A percentile compares a stretch with the other conserved stretches of the same genome.
Conservation (phyloP, 352 stramenopile genomes). For the Phytophthora tubulina region DNA sequence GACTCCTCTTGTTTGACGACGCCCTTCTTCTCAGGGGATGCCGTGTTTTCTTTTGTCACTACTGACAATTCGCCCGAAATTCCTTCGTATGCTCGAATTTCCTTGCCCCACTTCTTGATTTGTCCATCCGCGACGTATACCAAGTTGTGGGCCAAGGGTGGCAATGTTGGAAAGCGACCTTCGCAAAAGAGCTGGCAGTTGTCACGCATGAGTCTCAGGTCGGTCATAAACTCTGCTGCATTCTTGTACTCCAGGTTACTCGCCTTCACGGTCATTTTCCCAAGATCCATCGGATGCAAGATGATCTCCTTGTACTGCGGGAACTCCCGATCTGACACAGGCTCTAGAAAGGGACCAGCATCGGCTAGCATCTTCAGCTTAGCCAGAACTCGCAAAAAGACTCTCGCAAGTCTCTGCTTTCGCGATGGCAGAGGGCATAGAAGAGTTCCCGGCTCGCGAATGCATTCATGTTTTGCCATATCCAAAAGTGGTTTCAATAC, state of each 20-base stretch:
- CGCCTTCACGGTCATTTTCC: slow-evolving; percentile 63
- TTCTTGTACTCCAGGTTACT: slow-evolving; percentile 68
- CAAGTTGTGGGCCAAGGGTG: slow-evolving; percentile 76
- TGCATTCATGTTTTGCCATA: slow-evolving; percentile 38
- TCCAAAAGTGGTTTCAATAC: slow-evolving; percentile 56
- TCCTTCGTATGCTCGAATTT: slow-evolving; percentile 69
- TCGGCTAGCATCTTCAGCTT: slow-evolving; percentile 73
- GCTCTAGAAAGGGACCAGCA: slow-evolving; percentile 79
- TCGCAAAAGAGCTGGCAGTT: slow-evolving; percentile 88
- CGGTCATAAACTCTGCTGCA: slow-evolving; percentile 61
- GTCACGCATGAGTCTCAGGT: slow-evolving; percentile 77
- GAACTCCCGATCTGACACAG: slow-evolving; percentile 84
- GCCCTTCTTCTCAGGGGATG: slow-evolving; percentile 21
- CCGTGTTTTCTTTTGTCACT: slow-evolving; percentile 19
- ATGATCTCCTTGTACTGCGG: slow-evolving; percentile 89
- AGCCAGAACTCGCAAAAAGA: slow-evolving; percentile 69
- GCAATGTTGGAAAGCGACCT: slow-evolving; percentile 78
- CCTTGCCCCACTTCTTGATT: slow-evolving; percentile 77
- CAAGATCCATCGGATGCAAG: slow-evolving; percentile 77
- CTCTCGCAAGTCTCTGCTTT: slow-evolving; percentile 62
- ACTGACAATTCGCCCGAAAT: slow-evolving; percentile 18
- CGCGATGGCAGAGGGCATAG: slow-evolving; percentile 77
- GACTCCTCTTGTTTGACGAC: slow-evolving; percentile 11
- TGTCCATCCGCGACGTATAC: slow-evolving; percentile 69
- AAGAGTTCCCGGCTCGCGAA: slow-evolving; percentile 43